Evolutionary conservation across 1,284 basidiomycete species (phyloP).

Genomic region (Irpex sp.): DNA sequence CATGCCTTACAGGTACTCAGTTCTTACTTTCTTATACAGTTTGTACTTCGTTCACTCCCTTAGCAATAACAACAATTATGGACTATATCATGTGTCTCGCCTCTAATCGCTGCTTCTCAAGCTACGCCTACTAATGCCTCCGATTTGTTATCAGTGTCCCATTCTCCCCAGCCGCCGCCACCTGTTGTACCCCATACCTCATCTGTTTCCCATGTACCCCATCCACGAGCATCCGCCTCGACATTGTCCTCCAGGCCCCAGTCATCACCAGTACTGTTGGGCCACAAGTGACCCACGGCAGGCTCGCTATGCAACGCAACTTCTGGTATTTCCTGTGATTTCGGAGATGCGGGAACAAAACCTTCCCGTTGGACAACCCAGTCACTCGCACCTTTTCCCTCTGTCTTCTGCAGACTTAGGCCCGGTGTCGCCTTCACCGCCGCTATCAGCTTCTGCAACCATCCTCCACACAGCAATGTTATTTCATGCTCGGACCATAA

Average conservation of each 20-base stretch:
- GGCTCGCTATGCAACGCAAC: not conserved
- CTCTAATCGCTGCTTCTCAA: not conserved
- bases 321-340: not conserved
- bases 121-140: not conserved
- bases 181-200: not conserved
- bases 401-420: slow-evolving; percentile 16
- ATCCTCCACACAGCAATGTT: slow-evolving; percentile 63
- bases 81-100: not conserved
- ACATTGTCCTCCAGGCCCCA: not conserved
- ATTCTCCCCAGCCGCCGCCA: not conserved
- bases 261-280: not conserved
- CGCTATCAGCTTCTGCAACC: slow-evolving; percentile 53
- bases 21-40: not conserved
- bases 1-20: no score
- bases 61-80: not conserved
- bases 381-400: slow-evolving; percentile 13
- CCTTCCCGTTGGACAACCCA: slow-evolving; percentile 21
- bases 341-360: not conserved
- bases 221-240: not conserved
- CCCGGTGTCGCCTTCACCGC: slow-evolving; percentile 41
- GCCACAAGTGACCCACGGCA: not conserved
- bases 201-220: not conserved
- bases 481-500: slow-evolving; percentile 68
- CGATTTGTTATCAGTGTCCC: not conserved
- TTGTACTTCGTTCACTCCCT: not conserved